Evolutionary conservation across 2,329 filamentous ascomycete species (phyloP).

Genomic region (Sporothrix pallida): DNA sequence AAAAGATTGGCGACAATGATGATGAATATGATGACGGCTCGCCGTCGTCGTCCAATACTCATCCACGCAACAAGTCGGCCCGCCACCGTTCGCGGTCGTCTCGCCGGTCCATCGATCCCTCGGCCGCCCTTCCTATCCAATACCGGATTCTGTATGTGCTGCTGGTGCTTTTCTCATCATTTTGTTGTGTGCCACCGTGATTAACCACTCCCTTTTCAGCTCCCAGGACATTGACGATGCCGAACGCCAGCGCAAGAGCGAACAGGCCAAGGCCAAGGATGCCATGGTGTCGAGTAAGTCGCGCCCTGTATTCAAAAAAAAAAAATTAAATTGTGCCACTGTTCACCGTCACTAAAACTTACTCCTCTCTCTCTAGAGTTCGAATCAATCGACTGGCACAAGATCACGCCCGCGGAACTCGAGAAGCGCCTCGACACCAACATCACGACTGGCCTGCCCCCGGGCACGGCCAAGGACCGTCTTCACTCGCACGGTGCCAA

Average conservation of each 20-base stretch:
- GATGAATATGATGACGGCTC: not conserved
- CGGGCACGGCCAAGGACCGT: constrained; percentile 60
- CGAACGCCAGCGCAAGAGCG: constrained; percentile 45
- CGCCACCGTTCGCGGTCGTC: constrained; percentile 25
- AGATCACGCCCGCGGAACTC: constrained; percentile 61
- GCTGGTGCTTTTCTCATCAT: too few relatives aligned
- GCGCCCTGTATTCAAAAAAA: too few relatives aligned
- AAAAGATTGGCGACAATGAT: not conserved
- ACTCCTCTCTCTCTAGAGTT: constrained; percentile 56
- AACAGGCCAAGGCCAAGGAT: constrained; percentile 42
- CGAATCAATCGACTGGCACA: constrained; percentile 71
- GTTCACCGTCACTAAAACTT: too few relatives aligned
- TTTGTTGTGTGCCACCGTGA: not conserved
- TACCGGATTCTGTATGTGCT: constrained; percentile 59
- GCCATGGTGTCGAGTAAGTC: constrained; percentile 37
- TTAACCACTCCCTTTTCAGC: constrained; percentile 39
- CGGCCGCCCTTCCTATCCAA: constrained; percentile 55
- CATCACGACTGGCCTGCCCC: constrained; percentile 63
- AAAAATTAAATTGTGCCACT: too few relatives aligned
- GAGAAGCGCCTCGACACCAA: constrained; percentile 64
- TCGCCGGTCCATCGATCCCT: constrained; percentile 49
- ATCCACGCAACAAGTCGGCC: not conserved
- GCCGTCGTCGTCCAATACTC: not conserved
- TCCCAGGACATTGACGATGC: constrained; percentile 63
- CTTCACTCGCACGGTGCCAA: constrained; percentile 69